A percentile compares a stretch with the other conserved stretches of the same genome.
These are phyloP conservation scores for Paracoccidioides brasiliensis DNA, from an alignment of 2,329 filamentous ascomycete species.

Conservation along the genomic window DNA sequence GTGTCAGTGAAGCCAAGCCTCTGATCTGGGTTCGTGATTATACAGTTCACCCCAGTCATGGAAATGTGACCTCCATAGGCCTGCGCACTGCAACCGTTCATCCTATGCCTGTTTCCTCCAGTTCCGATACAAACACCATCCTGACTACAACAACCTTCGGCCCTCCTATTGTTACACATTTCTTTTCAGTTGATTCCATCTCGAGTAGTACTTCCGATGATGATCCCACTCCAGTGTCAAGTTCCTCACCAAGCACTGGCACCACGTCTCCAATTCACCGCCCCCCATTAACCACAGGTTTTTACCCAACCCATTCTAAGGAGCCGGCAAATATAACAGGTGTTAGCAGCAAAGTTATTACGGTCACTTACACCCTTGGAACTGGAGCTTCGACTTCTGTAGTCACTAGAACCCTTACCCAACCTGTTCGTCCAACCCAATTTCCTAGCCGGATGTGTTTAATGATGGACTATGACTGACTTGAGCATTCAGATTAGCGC, in stretches of 20 bases:
- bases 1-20: slow-evolving; percentile 22
- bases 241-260: neutral
- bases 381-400: slow-evolving; percentile 23
- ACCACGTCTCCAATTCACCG: neutral
- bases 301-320: neutral
- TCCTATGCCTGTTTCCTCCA: neutral
- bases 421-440: slow-evolving; percentile 16
- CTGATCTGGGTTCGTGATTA: slow-evolving; percentile 10
- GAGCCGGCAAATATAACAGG: too few relatives aligned
- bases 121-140: neutral
- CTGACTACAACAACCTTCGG: neutral
- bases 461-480: neutral
- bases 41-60: neutral
- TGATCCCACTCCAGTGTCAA: too few relatives aligned
- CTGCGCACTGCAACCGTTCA: neutral
- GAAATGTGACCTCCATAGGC: neutral
- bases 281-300: neutral
- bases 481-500: neutral
- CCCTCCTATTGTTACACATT: too few relatives aligned
- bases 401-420: slow-evolving; percentile 27
- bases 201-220: too few relatives aligned
- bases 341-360: slow-evolving; percentile 13
- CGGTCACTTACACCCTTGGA: slow-evolving; percentile 29
- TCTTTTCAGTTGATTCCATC: too few relatives aligned
- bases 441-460: neutral